Conservation (phyloP, 2,329 filamentous ascomycete genomes). For the Sporothrix luriei region DNA sequence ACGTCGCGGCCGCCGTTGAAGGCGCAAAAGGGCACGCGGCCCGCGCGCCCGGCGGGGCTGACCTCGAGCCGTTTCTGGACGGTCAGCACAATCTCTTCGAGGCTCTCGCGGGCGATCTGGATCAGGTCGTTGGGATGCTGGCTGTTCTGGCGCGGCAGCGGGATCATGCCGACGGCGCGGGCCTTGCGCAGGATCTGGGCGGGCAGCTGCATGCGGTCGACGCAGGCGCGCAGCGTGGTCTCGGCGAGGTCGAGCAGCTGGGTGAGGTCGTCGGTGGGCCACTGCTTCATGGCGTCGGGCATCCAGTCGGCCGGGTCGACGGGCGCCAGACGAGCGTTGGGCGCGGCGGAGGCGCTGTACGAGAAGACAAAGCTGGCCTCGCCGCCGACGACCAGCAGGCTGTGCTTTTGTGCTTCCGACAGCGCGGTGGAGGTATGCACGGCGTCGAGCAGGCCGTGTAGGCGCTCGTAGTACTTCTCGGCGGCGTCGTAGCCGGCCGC, state of each 20-base stretch:
- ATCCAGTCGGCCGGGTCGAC: conserved; percentile 71
- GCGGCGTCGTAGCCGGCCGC: conserved; percentile 93
- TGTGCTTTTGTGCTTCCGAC: conserved; percentile 68
- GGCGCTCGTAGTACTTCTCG: conserved; percentile 79
- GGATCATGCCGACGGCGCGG: conserved; percentile 77
- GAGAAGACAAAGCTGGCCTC: conserved; percentile 95
- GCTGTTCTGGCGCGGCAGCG: conserved; percentile 39
- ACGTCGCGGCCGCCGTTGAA: conserved; percentile 98
- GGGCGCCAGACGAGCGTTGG: conserved; percentile 68
- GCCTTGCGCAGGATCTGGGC: conserved; percentile 85
- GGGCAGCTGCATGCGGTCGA: conserved; percentile 75
- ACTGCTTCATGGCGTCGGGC: conserved; percentile 74
- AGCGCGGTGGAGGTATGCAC: conserved; percentile 58
- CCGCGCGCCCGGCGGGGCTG: conserved; percentile 63
- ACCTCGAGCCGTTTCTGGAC: conserved; percentile 91
- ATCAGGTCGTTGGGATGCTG: conserved; percentile 20
- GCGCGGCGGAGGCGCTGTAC: conserved; percentile 65
- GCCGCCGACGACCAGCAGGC: conserved; percentile 88
- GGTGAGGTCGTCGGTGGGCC: conserved; percentile 75
- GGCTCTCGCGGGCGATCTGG: conserved; percentile 79
- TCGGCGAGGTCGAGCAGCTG: conserved; percentile 88
- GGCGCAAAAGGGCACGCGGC: conserved; percentile 81
- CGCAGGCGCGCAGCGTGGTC: conserved; percentile 76
- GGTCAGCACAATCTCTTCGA: conserved; percentile 94
- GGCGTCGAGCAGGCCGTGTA: conserved; percentile 83